Percentiles rank a stretch among this genome's conserved stretches.
Evolutionary conservation across 1,284 basidiomycete genomes (phyloP).

Genomic region (Sporisorium exsertum): DNA sequence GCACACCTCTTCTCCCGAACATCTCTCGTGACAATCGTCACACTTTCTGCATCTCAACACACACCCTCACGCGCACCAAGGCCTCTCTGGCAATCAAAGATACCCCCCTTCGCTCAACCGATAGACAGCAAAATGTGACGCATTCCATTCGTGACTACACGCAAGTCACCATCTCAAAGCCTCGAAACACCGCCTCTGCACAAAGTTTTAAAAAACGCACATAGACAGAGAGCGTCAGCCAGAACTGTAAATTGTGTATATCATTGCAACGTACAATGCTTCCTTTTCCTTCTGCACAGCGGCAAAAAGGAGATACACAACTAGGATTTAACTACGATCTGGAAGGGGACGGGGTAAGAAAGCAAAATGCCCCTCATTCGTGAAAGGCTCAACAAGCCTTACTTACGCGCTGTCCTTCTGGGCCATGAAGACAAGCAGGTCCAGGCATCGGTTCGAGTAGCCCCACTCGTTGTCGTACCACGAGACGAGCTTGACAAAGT

Average conservation of each 20-base stretch:
- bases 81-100: not conserved
- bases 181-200: slow-evolving; percentile 17
- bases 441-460: slow-evolving; percentile 93
- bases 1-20: too few relatives aligned
- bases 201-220: not conserved
- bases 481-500: slow-evolving; percentile 94
- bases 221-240: slow-evolving; percentile 1
- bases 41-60: too few relatives aligned
- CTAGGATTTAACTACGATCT: not conserved
- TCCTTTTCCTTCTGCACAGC: not conserved
- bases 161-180: not conserved
- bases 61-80: not conserved
- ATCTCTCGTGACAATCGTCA: too few relatives aligned
- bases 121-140: not conserved
- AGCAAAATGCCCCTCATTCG: too few relatives aligned
- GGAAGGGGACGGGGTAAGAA: too few relatives aligned
- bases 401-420: slow-evolving; percentile 71
- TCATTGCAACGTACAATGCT: slow-evolving; percentile 6
- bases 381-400: too few relatives aligned
- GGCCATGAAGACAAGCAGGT: slow-evolving; percentile 86
- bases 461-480: slow-evolving; percentile 91
- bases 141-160: not conserved
- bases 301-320: not conserved
- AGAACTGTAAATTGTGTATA: not conserved
- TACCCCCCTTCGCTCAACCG: not conserved